phyloP scores from a whole-genome alignment of 1,139 yeast species.

The Suhomyces wounanorum region DNA sequence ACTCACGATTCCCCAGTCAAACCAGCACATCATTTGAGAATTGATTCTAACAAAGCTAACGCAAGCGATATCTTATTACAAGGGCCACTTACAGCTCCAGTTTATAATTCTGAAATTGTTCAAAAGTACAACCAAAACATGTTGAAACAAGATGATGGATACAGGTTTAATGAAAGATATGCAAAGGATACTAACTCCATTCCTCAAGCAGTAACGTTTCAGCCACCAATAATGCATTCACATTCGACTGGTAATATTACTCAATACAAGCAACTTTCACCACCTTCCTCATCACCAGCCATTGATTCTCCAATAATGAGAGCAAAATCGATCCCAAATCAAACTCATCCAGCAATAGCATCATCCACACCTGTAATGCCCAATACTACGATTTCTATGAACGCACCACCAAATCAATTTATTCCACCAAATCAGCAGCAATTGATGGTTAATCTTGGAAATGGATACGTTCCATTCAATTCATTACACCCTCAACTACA shows the following conservation, averaged over 20 bases:
- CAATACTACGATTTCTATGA: background rate
- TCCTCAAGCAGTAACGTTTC: conserved; percentile 2
- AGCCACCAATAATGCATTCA: conserved; percentile 15
- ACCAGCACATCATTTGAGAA: conserved; percentile 15
- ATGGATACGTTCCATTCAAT: conserved; percentile 24
- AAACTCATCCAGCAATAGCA: background rate
- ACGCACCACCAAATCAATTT: conserved; percentile 1
- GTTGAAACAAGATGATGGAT: conserved; percentile 18
- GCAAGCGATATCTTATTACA: conserved; percentile 12
- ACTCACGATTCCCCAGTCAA: conserved; percentile 15
- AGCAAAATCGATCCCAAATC: conserved; percentile 7
- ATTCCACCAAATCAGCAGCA: conserved; percentile 18
- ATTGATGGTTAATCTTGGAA: conserved; percentile 25
- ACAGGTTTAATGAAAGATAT: conserved; percentile 3
- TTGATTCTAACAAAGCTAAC: conserved; percentile 24
- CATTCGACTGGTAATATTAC: conserved; percentile 19
- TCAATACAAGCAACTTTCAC: conserved; percentile 12
- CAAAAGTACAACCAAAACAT: conserved; percentile 20
- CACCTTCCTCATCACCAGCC: conserved; percentile 7
- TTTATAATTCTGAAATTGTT: conserved; percentile 29
- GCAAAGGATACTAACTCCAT: background rate
- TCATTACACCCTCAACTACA: conserved; percentile 23
- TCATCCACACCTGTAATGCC: conserved; percentile 10
- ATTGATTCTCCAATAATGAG: conserved; percentile 7
- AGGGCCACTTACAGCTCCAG: conserved; percentile 44